Percentiles rank a stretch among this genome's conserved stretches.
Evolutionary conservation across 2,329 filamentous ascomycete species (phyloP).

Genomic region (Knufia fluminis): DNA sequence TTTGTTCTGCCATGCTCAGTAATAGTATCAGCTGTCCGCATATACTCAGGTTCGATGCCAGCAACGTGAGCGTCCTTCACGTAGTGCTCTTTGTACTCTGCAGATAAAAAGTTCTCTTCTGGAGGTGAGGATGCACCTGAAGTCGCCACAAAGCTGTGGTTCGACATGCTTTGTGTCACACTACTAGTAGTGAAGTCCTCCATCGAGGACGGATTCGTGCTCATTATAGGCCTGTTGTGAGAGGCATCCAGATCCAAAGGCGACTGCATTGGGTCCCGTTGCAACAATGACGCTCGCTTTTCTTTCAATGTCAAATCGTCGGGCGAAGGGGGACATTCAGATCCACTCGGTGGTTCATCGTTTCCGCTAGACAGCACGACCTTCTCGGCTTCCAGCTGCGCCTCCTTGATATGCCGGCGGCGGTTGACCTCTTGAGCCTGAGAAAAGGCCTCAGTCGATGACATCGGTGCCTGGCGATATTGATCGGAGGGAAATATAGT

Average conservation of each 20-base stretch:
- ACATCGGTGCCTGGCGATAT: slow-evolving; percentile 12
- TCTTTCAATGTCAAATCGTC: slow-evolving; percentile 22
- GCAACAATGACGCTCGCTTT: slow-evolving; percentile 9
- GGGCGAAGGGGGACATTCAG: slow-evolving; percentile 25
- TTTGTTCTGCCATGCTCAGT: slow-evolving; percentile 15
- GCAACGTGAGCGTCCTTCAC: slow-evolving; percentile 2
- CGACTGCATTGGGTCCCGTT: slow-evolving; percentile 7
- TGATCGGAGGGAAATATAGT: background rate
- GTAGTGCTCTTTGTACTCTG: slow-evolving; percentile 11
- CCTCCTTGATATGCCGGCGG: slow-evolving; percentile 22
- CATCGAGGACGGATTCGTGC: slow-evolving; percentile 39
- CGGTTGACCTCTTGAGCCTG: slow-evolving; percentile 24
- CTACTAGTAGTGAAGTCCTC: slow-evolving; percentile 37
- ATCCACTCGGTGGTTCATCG: slow-evolving; percentile 8
- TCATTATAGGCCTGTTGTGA: slow-evolving; percentile 29
- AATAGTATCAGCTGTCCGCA: slow-evolving; percentile 22
- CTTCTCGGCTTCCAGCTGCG: slow-evolving; percentile 12
- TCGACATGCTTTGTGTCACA: slow-evolving; percentile 39
- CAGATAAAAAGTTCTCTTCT: slow-evolving; percentile 33
- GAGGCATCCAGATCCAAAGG: slow-evolving; percentile 11
- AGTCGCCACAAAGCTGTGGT: slow-evolving; percentile 39
- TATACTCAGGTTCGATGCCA: slow-evolving; percentile 18
- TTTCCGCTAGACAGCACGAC: slow-evolving; percentile 4
- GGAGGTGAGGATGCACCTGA: slow-evolving; percentile 39
- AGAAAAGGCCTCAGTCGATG: slow-evolving; percentile 22